phyloP scores from a whole-genome alignment of 2,329 filamentous ascomycete genomes.

The Hypoxylon sp. region DNA sequence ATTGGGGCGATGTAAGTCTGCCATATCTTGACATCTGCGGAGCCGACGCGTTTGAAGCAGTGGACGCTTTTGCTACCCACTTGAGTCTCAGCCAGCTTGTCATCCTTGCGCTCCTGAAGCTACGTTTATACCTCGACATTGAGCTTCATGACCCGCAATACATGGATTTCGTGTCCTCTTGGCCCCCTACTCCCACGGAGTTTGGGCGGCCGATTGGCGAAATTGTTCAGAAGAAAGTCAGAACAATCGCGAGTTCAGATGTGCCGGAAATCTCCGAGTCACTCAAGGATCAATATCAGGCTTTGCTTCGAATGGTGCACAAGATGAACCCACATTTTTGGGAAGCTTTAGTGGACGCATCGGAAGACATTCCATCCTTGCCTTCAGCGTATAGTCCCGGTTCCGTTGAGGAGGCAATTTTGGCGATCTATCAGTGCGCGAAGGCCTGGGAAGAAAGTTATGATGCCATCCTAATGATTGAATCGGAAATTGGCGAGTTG shows the following conservation, averaged over 20 bases:
- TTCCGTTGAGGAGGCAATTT: slow-evolving; percentile 13
- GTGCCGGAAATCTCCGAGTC: slow-evolving; percentile 16
- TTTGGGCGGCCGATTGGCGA: slow-evolving; percentile 16
- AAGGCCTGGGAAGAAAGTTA: slow-evolving; percentile 16
- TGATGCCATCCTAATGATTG: slow-evolving; percentile 11
- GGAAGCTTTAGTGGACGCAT: slow-evolving; percentile 16
- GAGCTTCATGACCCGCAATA: slow-evolving; percentile 6
- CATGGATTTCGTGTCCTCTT: background rate
- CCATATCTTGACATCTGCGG: slow-evolving; percentile 42
- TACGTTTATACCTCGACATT: slow-evolving; percentile 39
- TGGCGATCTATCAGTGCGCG: slow-evolving; percentile 14
- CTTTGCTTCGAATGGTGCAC: slow-evolving; percentile 11
- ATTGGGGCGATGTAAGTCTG: slow-evolving; percentile 32
- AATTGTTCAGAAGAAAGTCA: slow-evolving; percentile 16
- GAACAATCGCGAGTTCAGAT: slow-evolving; percentile 7
- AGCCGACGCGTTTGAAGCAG: slow-evolving; percentile 41
- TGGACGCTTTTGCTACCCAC: slow-evolving; percentile 20
- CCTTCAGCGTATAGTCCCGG: slow-evolving; percentile 12
- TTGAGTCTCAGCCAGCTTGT: slow-evolving; percentile 33
- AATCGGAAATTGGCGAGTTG: slow-evolving; percentile 8
- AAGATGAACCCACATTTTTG: slow-evolving; percentile 13
- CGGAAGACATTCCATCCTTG: slow-evolving; percentile 2
- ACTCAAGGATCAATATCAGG: slow-evolving; percentile 17
- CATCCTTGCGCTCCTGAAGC: slow-evolving; percentile 39
- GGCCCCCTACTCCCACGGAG: slow-evolving; percentile 11